Evolutionary conservation across 805 yeast species (phyloP).

Genomic region (Candida sakaeoensis): DNA sequence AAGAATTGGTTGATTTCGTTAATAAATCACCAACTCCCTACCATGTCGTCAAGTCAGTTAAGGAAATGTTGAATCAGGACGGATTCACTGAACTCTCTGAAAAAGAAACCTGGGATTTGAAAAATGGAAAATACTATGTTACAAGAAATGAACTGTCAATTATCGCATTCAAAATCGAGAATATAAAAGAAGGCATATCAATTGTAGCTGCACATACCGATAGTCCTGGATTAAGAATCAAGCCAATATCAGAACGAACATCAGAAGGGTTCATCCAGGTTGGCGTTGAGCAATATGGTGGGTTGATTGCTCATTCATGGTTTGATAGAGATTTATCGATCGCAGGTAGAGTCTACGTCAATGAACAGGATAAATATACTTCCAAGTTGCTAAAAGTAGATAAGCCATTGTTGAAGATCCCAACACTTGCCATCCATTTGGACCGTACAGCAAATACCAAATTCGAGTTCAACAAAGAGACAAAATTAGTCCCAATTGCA

Average conservation of each 20-base stretch:
- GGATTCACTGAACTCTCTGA: conserved; percentile 78
- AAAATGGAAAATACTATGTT: conserved; percentile 70
- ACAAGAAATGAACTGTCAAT: conserved; percentile 88
- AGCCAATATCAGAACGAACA: conserved; percentile 73
- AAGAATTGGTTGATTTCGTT: conserved; percentile 71
- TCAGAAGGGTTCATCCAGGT: conserved; percentile 80
- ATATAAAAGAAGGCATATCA: conserved; percentile 77
- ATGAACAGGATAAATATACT: conserved; percentile 45
- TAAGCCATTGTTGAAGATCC: conserved; percentile 83
- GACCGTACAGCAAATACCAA: conserved; percentile 71
- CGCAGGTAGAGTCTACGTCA: conserved; percentile 87
- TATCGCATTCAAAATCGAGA: conserved; percentile 73
- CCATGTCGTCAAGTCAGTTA: conserved; percentile 77
- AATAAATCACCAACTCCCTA: conserved; percentile 91
- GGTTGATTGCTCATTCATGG: conserved; percentile 96
- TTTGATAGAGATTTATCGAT: conserved; percentile 88
- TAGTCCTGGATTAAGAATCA: conserved; percentile 83
- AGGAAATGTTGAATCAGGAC: conserved; percentile 47
- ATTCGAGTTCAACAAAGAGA: conserved; percentile 86
- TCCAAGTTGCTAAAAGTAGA: conserved; percentile 75
- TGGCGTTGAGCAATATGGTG: conserved; percentile 94
- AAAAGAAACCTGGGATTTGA: conserved; percentile 57
- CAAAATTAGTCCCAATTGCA: conserved; percentile 81
- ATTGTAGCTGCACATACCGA: conserved; percentile 97
- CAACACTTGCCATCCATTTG: conserved; percentile 91